Evolutionary conservation across 768 basidiomycete species (phyloP), one percentile per base, ranked within the genome.

Genomic region (Macrolepiota albuminosa): DNA sequence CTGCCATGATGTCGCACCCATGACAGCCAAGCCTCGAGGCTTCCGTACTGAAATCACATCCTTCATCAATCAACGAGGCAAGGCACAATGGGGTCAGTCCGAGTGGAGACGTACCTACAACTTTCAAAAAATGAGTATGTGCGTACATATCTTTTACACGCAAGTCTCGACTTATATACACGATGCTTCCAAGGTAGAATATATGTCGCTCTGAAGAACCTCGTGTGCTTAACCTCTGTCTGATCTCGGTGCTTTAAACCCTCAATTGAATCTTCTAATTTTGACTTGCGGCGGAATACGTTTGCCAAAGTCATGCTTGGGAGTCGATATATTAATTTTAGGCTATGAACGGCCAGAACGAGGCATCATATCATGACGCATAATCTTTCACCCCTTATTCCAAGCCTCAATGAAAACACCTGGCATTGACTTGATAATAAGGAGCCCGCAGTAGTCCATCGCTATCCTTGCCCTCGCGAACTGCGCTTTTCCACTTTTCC

Each of bases 391-490:
- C n/a, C 14, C 52, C 56, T 58, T 37, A 55, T 59, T 47, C 61
- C 65, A n/a, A 65, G 76, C 78, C 78, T 77, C 76, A 70, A 77
- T 70, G 78, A 69, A 76, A 71, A 72, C 75, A 61, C 74, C 78
- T 76, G 78, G 76, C 75, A 68, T 61, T 50, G 55, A 64, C 69
- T 74, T 70, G 74, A 77, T 77, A 76, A 78, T 72, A 48, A 55
- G 48, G 46, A 56, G 61, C 63, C 67, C 59, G 39, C 59, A 54
- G 55, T 54, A 57, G 59, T 47, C 51, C 63, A 63, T 47, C 53
- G 43, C 51, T 56, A 53, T 52, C 60, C 39, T 39, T 47, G 57
- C 48, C 54, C 43, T 56, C 42, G 26, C 26, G 16, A 37, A 24
- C 37, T 26, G 24, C 26, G 39, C 29, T 37, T 16, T 13, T 24